Percentiles rank a stretch among this genome's conserved stretches.
Evolutionary conservation across 768 basidiomycete genomes (phyloP).

Genomic region (Suillus hirtellus): DNA sequence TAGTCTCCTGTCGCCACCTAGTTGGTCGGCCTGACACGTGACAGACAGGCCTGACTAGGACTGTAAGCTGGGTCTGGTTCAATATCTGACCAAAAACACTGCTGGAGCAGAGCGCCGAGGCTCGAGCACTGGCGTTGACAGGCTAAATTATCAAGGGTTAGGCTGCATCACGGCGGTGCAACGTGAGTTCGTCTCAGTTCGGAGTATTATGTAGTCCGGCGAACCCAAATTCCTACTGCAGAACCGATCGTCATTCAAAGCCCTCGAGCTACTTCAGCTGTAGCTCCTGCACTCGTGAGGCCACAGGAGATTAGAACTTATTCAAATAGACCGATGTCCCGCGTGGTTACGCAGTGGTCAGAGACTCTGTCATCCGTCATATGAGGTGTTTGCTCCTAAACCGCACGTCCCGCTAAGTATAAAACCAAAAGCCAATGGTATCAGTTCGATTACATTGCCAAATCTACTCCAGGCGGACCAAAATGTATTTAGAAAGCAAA

Average conservation of each 20-base stretch:
- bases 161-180: neutral
- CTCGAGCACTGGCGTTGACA: neutral
- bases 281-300: neutral
- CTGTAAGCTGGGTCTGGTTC: neutral
- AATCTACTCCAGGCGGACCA: neutral
- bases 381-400: neutral
- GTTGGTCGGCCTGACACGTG: neutral
- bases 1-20: neutral
- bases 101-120: neutral
- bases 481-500: constrained; percentile 39
- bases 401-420: neutral
- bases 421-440: neutral
- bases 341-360: neutral
- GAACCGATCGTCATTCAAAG: neutral
- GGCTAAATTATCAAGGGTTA: neutral
- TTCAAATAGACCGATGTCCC: too few species aligned
- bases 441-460: neutral
- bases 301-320: neutral
- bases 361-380: neutral
- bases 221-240: neutral
- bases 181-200: neutral
- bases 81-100: neutral
- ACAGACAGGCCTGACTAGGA: neutral
- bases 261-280: neutral
- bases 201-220: neutral